Percentiles rank a stretch among this genome's conserved stretches.
Conservation (phyloP, 2,329 filamentous ascomycete species). For the Cladophialophora bantiana region DNA sequence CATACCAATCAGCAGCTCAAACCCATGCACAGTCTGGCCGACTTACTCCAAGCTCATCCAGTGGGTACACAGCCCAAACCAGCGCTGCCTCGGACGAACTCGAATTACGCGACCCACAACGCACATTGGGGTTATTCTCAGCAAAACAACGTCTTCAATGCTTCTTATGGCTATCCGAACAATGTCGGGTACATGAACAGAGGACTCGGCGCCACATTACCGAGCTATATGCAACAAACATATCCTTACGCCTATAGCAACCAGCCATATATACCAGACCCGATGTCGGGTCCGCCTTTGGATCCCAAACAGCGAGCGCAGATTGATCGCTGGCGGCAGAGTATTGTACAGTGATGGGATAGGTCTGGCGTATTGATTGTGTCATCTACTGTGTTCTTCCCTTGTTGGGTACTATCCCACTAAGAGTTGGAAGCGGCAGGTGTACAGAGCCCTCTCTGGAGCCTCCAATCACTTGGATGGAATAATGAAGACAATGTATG, state of each 20-base stretch:
- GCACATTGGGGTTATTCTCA: conserved; percentile 24
- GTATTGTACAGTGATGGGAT: conserved; percentile 31
- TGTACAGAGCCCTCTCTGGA: not conserved
- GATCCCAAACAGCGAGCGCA: conserved; percentile 61
- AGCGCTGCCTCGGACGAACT: conserved; percentile 18
- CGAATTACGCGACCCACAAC: conserved; percentile 16
- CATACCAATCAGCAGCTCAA: conserved; percentile 40
- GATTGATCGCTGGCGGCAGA: conserved; percentile 65
- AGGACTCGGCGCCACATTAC: conserved; percentile 31
- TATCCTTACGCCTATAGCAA: conserved; percentile 31
- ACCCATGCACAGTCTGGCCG: conserved; percentile 55
- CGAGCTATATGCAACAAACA: conserved; percentile 34
- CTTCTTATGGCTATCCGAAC: conserved; percentile 19
- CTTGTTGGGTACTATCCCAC: not conserved
- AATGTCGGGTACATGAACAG: conserved; percentile 29
- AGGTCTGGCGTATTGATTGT: conserved; percentile 1
- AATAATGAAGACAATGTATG: conserved; percentile 18
- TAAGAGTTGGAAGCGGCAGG: not conserved
- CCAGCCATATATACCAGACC: conserved; percentile 33
- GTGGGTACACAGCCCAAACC: conserved; percentile 40
- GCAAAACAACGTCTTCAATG: conserved; percentile 28
- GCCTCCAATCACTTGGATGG: conserved; percentile 1
- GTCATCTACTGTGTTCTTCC: not conserved
- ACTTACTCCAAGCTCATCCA: conserved; percentile 62
- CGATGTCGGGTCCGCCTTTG: conserved; percentile 48